A percentile compares a stretch with the other conserved stretches of the same genome.
Evolutionary conservation across 139 green algal genomes (phyloP).

Genomic region (Yamagishiella unicocca): DNA sequence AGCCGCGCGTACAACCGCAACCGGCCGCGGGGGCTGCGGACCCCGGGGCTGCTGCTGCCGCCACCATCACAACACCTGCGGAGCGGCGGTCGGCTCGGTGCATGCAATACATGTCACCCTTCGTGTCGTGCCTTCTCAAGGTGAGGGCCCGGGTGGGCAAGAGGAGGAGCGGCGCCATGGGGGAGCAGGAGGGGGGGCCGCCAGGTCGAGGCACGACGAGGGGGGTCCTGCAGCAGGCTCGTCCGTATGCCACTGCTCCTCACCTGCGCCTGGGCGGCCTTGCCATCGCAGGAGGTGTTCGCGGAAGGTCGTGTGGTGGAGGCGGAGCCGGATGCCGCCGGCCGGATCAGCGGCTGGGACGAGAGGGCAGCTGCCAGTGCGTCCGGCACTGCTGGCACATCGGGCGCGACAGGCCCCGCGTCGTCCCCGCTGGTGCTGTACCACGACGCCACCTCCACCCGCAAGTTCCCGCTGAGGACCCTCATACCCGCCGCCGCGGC

Average conservation of each 20-base stretch:
- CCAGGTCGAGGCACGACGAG: not conserved
- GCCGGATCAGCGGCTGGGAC: not conserved
- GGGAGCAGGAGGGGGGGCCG: not conserved
- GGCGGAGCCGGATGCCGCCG: not conserved
- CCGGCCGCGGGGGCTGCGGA: not conserved
- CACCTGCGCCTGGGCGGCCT: not conserved
- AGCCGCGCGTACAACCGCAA: not conserved
- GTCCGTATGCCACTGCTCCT: not conserved
- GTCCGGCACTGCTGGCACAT: too few relatives aligned
- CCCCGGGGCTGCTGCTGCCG: not conserved
- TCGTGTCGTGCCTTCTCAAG: not conserved
- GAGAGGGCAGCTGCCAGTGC: too few relatives aligned
- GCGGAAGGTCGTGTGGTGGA: conserved; percentile 24
- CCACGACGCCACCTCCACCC: conserved; percentile 21
- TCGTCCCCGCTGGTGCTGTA: conserved; percentile 4
- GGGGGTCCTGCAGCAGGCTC: not conserved
- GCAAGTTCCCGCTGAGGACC: not conserved
- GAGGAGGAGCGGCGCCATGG: not conserved
- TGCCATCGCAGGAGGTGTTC: not conserved
- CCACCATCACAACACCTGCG: not conserved
- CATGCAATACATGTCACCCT: conserved; percentile 30
- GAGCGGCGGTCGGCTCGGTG: not conserved
- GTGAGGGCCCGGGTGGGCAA: too few relatives aligned
- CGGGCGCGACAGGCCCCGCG: too few relatives aligned
- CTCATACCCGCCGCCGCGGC: too few relatives aligned